phyloP scores from a whole-genome alignment of 768 basidiomycete species.

The Mycena indigotica region DNA sequence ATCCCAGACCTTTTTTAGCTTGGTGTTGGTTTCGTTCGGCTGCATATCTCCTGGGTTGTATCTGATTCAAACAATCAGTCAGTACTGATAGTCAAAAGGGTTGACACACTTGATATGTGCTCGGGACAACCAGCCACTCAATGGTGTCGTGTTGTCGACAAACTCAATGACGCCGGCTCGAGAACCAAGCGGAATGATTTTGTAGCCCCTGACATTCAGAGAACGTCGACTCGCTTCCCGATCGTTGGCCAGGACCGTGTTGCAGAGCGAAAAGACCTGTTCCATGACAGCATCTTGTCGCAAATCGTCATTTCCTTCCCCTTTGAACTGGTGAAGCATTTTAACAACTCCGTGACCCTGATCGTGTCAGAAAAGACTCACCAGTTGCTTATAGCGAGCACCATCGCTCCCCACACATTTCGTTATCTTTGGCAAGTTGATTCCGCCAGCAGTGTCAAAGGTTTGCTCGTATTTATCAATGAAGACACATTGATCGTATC shows the following conservation, averaged over 20 bases:
- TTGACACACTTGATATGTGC: slow-evolving; percentile 62
- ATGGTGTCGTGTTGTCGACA: slow-evolving; percentile 72
- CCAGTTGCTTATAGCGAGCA: slow-evolving; percentile 73
- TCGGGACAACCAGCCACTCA: slow-evolving; percentile 59
- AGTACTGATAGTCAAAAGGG: background rate
- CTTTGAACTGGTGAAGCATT: slow-evolving; percentile 92
- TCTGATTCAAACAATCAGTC: slow-evolving; percentile 40
- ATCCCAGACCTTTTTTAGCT: slow-evolving; percentile 35
- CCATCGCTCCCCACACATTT: slow-evolving; percentile 71
- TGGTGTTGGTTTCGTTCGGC: slow-evolving; percentile 30
- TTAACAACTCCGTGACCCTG: too few relatives aligned
- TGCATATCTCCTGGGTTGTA: slow-evolving; percentile 65
- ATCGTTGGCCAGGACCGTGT: slow-evolving; percentile 72
- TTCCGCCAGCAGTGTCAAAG: slow-evolving; percentile 73
- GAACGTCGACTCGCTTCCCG: slow-evolving; percentile 73
- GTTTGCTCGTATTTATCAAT: slow-evolving; percentile 60
- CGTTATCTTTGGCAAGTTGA: slow-evolving; percentile 81
- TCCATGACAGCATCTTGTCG: slow-evolving; percentile 99
- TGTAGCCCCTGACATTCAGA: slow-evolving; percentile 81
- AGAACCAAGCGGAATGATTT: slow-evolving; percentile 80
- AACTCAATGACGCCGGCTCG: slow-evolving; percentile 90
- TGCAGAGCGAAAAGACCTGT: slow-evolving; percentile 92
- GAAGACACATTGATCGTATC: slow-evolving; percentile 72
- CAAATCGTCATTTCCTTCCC: slow-evolving; percentile 85
- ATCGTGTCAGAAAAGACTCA: too few relatives aligned